phyloP scores from a whole-genome alignment of 2,329 filamentous ascomycete species.

The Westerdykella aurantiaca region DNA sequence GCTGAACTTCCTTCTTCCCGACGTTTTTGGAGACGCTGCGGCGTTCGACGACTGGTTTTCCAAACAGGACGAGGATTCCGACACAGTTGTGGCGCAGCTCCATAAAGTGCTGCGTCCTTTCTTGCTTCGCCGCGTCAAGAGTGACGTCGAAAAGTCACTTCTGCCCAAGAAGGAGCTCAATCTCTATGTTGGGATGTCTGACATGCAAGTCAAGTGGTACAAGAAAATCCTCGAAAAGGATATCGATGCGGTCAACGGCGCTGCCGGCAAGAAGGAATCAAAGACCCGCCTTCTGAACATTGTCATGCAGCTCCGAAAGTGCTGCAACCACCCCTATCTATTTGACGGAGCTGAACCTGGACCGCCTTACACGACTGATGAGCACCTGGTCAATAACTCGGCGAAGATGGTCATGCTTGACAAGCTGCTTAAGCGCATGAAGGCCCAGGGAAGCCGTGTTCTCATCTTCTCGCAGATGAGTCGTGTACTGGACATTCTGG shows the following conservation, averaged over 20 bases:
- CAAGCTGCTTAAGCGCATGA: conserved; percentile 77
- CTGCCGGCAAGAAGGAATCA: conserved; percentile 91
- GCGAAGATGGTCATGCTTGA: conserved; percentile 98
- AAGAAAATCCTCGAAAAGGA: conserved; percentile 98
- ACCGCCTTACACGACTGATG: conserved; percentile 95
- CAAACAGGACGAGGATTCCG: conserved; percentile 80
- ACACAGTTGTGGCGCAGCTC: conserved; percentile 91
- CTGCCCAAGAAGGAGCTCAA: conserved; percentile 97
- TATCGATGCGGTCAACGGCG: conserved; percentile 96
- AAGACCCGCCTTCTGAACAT: conserved; percentile 97
- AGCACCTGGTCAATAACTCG: conserved; percentile 87
- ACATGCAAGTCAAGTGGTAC: conserved; percentile 99
- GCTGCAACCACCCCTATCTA: conserved; percentile 96
- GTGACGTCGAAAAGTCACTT: conserved; percentile 95
- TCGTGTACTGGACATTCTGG: conserved; percentile 89
- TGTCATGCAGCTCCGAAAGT: conserved; percentile 98
- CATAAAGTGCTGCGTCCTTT: conserved; percentile 92
- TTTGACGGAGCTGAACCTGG: conserved; percentile 97
- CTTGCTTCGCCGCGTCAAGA: conserved; percentile 90
- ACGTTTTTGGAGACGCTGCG: conserved; percentile 94
- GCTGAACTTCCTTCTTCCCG: conserved; percentile 94
- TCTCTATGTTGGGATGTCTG: conserved; percentile 94
- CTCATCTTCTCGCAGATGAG: conserved; percentile 99
- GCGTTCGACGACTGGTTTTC: conserved; percentile 99
- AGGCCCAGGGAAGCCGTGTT: conserved; percentile 85